Base-by-base conservation (phyloP, 2,329 filamentous ascomycete genomes). In the Juglanconis sp. region DNA sequence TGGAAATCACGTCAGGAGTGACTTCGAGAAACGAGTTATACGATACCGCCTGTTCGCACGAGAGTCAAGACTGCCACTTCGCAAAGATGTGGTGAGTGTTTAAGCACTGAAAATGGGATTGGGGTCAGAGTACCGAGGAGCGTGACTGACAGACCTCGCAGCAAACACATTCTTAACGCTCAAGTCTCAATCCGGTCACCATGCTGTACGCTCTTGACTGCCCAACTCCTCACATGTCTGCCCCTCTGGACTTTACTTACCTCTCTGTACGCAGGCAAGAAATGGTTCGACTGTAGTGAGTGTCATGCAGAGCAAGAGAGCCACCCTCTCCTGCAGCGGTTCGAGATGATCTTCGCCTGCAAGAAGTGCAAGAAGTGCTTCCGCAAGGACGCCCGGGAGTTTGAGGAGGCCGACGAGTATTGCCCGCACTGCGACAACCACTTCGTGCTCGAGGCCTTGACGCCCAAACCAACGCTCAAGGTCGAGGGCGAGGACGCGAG, bases 341-440 rank as follows among this genome's bases (percentile, higher is more conserved):
- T 88, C 68, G 95, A 99, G 71, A 96, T 99, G 92, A 85, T 81
- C 42, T 98, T 99, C 71, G 92, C 91, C 56, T 99, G 95, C 85
- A 99, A 99, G 71, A 99, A 99, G 80, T 99, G 95, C 87, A 93
- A 90, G 68, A 99, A 99, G 78, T 93, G 89, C 76, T 99, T 99
- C 81, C 89, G 95, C 67, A 99, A 98, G 74, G 91, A 99, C 70
- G 89, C 89, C 50, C 79, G 86, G 65, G 91, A 96, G 73, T 97
- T 96, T 69, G 95, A 99, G 68, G 95, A 99, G 68, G 89, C 91
- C 73, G 95, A 99, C 78, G 96, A 99, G 75, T 99, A 96, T 82
- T 99, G 95, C 80, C 96, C 95, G 30, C 91, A 97, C 79, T 99
- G 95, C 80, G 95, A 99, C 73, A 99, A 99, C 78, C 96, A 99